Evolutionary conservation across 2,329 filamentous ascomycete species (phyloP), one percentile per base, ranked within the genome.

Genomic region (Coniochaeta sp.): DNA sequence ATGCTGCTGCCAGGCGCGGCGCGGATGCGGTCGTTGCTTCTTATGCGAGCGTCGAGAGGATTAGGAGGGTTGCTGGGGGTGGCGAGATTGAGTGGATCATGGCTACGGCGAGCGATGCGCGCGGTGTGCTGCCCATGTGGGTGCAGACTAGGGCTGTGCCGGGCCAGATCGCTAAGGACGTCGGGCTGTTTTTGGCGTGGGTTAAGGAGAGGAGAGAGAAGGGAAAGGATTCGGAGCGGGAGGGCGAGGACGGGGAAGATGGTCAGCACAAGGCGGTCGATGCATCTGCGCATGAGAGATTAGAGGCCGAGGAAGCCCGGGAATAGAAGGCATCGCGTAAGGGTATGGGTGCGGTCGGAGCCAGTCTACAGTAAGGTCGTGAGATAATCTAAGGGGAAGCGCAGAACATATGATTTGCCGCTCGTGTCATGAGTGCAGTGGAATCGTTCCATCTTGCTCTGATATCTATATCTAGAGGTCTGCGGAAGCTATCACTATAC

Each of bases 71-170:
- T 4, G 52, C 32, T 5, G 59, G 61, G 16, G 64, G 36, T 16
- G 57, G 58, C 0, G 70, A 74, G 19, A 78, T 90, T 55, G 86
- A 89, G 71, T 95, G 90, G 90, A 77, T 88, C 61, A 93, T 93
- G 88, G 88, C 85, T 9, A 93, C 89, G 10, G 82, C 86, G 12
- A 89, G 86, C 61, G 83, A 93, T 70, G 89, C 89, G 0, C 79
- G 80, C 59, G 90, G 90, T 0, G 72, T 80, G 30, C 67, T 93
- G 60, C 90, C 90, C 0, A 76, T 80, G 69, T 86, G 79, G 77
- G 70, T 88, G 65, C 89, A 92, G 76, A 86, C 84, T 62, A 67
- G 83, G 69, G 84, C 81, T 3, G 77, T 90, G 56, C 83, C 86
- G 1, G 80, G 79, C 1, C 79, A 83, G 62, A 79, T 92, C 56